Evolutionary conservation across 352 stramenopile genomes (phyloP).

Genomic region (Phytopythium sindhum): DNA sequence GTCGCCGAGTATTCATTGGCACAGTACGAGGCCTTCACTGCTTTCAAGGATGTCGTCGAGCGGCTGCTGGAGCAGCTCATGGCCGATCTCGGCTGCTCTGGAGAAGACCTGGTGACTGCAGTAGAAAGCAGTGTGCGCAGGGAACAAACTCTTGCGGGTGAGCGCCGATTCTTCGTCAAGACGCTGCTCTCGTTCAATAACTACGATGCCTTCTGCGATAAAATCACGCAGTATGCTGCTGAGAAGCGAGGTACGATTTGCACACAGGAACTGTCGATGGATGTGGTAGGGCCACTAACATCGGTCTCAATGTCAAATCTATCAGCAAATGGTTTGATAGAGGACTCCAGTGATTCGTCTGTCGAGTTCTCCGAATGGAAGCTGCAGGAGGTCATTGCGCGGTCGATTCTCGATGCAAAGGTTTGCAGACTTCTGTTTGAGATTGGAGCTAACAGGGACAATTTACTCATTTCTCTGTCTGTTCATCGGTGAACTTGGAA

Average conservation of each 20-base stretch:
- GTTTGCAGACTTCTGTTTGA: slow-evolving; percentile 7
- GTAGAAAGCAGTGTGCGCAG: slow-evolving; percentile 40
- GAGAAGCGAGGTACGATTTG: slow-evolving; percentile 28
- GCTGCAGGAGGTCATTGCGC: slow-evolving; percentile 62
- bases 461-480: neutral
- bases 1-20: slow-evolving; percentile 37
- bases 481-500: neutral
- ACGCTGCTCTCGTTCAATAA: slow-evolving; percentile 71
- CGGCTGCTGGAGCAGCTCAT: slow-evolving; percentile 57
- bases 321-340: slow-evolving; percentile 16
- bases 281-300: neutral
- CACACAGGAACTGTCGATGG: neutral
- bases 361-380: slow-evolving; percentile 52
- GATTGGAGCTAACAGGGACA: neutral
- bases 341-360: neutral
- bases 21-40: slow-evolving; percentile 64
- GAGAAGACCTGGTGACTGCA: slow-evolving; percentile 44
- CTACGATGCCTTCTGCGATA: slow-evolving; percentile 52
- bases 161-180: slow-evolving; percentile 65
- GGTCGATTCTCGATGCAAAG: slow-evolving; percentile 60
- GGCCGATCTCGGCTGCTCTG: slow-evolving; percentile 55
- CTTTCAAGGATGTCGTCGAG: slow-evolving; percentile 73
- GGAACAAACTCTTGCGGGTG: slow-evolving; percentile 27
- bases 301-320: neutral
- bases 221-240: slow-evolving; percentile 51